These are phyloP conservation scores for Aspergillus glaucus DNA, from an alignment of 2,329 filamentous ascomycete species.

Conservation along the genomic window DNA sequence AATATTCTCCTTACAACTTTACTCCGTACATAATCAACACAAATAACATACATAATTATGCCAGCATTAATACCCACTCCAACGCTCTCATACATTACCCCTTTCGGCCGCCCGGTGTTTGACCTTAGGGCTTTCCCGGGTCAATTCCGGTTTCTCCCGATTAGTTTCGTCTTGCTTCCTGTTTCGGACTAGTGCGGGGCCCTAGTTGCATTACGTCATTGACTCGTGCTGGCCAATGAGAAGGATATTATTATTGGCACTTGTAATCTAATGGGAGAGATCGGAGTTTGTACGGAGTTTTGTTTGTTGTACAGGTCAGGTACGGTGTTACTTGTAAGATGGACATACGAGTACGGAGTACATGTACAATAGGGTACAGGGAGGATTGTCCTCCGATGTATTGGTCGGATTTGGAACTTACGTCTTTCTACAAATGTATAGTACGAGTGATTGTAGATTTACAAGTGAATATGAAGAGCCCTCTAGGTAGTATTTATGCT, in stretches of 20 bases:
- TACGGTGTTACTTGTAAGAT: too few species aligned
- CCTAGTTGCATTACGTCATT: neutral
- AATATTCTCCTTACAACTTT: too few species aligned
- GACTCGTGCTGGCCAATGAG: too few species aligned
- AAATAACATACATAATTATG: neutral
- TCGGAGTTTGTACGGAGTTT: neutral
- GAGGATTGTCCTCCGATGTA: neutral
- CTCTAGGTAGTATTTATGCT: neutral
- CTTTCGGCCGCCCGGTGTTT: neutral
- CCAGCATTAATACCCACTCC: neutral
- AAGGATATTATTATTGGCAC: too few species aligned
- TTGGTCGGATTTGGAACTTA: neutral
- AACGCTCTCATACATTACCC: neutral
- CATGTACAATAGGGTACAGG: neutral
- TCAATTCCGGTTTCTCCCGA: neutral
- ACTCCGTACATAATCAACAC: too few species aligned
- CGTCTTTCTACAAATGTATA: too few species aligned
- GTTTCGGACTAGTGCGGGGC: neutral
- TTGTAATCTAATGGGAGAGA: too few species aligned
- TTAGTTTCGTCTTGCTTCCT: neutral
- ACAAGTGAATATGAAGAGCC: neutral
- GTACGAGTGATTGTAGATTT: neutral
- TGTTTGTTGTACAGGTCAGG: neutral
- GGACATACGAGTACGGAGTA: neutral
- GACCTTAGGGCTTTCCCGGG: neutral